A percentile compares a stretch with the other conserved stretches of the same genome.
Evolutionary conservation across 768 basidiomycete species (phyloP).

Genomic region (Amanita jacksonii): DNA sequence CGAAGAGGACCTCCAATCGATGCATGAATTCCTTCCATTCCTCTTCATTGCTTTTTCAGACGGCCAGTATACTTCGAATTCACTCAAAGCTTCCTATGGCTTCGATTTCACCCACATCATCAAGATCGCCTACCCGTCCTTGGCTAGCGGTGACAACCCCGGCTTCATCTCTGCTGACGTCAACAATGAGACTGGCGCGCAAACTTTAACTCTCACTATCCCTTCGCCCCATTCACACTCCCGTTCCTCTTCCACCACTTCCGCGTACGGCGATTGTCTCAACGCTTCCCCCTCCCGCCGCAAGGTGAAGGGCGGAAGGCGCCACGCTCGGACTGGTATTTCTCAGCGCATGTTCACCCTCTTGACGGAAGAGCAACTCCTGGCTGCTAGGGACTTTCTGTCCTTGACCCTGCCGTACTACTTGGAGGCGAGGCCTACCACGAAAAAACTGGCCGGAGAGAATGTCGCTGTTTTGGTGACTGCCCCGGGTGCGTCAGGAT

Average conservation of each 20-base stretch:
- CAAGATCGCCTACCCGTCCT: conserved; percentile 12
- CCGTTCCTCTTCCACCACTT: conserved; percentile 1
- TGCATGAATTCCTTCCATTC: conserved; percentile 17
- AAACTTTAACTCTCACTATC: conserved; percentile 11
- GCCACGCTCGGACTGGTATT: not conserved
- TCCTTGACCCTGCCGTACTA: conserved; percentile 28
- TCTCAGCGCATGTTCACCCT: conserved; percentile 9
- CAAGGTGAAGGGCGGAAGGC: not conserved
- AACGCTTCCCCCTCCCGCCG: not conserved
- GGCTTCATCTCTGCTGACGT: conserved; percentile 9
- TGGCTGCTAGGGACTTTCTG: conserved; percentile 34
- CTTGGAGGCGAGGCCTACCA: conserved; percentile 12
- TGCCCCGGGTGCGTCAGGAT: conserved; percentile 11
- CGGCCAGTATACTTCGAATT: conserved; percentile 10
- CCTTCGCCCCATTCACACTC: conserved; percentile 5
- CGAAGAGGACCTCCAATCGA: conserved; percentile 8
- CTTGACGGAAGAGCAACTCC: conserved; percentile 25
- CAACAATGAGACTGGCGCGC: conserved; percentile 11
- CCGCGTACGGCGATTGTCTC: not conserved
- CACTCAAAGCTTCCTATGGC: conserved; percentile 12
- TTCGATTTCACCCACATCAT: conserved; percentile 18
- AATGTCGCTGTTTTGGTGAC: conserved; percentile 15
- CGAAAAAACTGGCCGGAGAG: conserved; percentile 10
- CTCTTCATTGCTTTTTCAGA: conserved; percentile 15
- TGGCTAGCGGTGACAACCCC: not conserved